Evolutionary conservation across 441 rosid genomes (phyloP).

Genomic region (Biscutella laevigata): DNA sequence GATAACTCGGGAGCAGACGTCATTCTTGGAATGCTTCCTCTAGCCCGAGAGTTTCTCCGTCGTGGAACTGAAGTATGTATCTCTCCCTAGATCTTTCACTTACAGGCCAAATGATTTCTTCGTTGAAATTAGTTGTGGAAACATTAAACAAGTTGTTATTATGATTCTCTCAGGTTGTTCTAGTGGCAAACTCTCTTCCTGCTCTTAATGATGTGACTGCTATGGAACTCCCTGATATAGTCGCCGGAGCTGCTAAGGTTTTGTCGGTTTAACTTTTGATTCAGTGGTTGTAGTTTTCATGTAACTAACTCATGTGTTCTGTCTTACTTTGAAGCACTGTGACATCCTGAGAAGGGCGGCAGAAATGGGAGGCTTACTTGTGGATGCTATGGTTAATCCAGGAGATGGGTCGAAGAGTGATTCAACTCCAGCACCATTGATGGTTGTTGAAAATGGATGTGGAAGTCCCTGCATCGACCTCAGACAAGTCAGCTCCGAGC

Average conservation of each 20-base stretch:
- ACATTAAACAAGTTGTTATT: conserved; percentile 2
- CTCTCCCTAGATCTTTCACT: conserved; percentile 4
- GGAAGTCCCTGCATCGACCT: conserved; percentile 98
- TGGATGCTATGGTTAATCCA: conserved; percentile 76
- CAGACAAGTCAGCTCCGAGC: conserved; percentile 97
- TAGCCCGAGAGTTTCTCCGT: conserved; percentile 89
- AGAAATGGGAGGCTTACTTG: conserved; percentile 88
- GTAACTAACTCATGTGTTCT: neutral
- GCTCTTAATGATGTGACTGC: conserved; percentile 93
- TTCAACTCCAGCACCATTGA: conserved; percentile 64
- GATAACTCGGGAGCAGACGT: conserved; percentile 98
- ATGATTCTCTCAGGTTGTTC: conserved; percentile 63
- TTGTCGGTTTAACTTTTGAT: neutral
- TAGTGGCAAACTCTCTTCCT: conserved; percentile 96
- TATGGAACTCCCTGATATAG: conserved; percentile 96
- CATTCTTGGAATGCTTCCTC: conserved; percentile 95
- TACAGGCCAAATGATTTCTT: neutral
- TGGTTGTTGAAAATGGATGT: conserved; percentile 99
- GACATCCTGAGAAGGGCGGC: conserved; percentile 93
- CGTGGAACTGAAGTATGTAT: conserved; percentile 84
- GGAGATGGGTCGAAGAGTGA: conserved; percentile 57
- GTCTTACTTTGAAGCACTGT: conserved; percentile 54
- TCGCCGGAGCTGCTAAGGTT: conserved; percentile 99
- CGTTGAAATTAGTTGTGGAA: neutral
- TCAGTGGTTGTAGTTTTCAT: neutral